phyloP scores from a whole-genome alignment of 2,329 filamentous ascomycete genomes.

The Microdochium nivale region DNA sequence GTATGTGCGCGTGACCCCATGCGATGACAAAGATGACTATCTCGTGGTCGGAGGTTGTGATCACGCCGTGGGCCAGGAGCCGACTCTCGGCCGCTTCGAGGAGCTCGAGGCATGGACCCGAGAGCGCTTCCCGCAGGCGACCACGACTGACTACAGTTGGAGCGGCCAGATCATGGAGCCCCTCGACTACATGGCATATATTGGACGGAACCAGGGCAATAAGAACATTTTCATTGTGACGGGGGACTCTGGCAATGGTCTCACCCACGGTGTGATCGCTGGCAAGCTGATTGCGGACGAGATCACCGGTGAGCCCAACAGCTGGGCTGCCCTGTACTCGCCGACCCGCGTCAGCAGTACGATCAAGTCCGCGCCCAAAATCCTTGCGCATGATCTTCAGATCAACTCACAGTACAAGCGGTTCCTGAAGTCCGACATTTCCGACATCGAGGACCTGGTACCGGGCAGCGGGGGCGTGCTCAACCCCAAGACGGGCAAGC shows the following conservation, averaged over 20 bases:
- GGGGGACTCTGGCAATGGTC: constrained; percentile 47
- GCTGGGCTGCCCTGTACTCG: constrained; percentile 40
- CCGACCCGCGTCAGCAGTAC: constrained; percentile 37
- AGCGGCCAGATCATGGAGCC: constrained; percentile 50
- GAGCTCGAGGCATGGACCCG: constrained; percentile 45
- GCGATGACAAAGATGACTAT: constrained; percentile 45
- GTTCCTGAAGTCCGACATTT: constrained; percentile 41
- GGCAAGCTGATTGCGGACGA: constrained; percentile 43
- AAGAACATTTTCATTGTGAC: constrained; percentile 45
- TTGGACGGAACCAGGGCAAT: constrained; percentile 43
- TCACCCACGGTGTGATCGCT: constrained; percentile 47
- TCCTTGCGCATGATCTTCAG: constrained; percentile 42
- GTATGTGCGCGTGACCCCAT: constrained; percentile 43
- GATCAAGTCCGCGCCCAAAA: constrained; percentile 30
- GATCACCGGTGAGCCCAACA: constrained; percentile 38
- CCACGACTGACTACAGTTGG: constrained; percentile 44
- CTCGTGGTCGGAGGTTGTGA: constrained; percentile 47
- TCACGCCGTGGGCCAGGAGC: constrained; percentile 48
- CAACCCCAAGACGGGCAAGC: constrained; percentile 35
- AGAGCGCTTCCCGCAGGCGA: constrained; percentile 40
- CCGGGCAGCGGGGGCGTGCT: constrained; percentile 41
- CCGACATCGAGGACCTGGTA: constrained; percentile 45
- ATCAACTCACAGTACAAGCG: constrained; percentile 49
- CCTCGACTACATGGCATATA: constrained; percentile 44
- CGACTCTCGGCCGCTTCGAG: constrained; percentile 32